Conservation (phyloP, 352 stramenopile genomes). For the Globisporangium mamillatum region DNA sequence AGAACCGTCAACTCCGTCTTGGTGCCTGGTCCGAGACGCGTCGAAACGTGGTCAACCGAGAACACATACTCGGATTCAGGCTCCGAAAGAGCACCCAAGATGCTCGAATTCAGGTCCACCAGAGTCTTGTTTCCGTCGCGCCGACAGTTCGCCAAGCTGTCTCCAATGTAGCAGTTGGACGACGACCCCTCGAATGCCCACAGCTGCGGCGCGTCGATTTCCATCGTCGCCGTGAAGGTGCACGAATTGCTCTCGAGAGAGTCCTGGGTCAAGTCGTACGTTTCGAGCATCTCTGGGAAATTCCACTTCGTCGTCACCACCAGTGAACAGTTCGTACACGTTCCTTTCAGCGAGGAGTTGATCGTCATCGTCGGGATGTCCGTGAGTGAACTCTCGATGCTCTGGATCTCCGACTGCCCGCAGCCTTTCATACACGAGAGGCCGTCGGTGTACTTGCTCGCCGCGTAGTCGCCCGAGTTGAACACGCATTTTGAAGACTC, state of each 20-base stretch:
- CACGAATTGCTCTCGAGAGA: constrained; percentile 38
- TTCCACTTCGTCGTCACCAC: constrained; percentile 56
- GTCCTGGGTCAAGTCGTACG: constrained; percentile 49
- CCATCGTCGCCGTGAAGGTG: constrained; percentile 47
- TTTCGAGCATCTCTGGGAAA: constrained; percentile 66
- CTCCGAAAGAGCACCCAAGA: constrained; percentile 36
- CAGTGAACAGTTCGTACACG: constrained; percentile 66
- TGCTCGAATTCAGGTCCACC: constrained; percentile 37
- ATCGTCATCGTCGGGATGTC: constrained; percentile 48
- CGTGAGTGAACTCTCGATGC: constrained; percentile 43
- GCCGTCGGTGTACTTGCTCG: constrained; percentile 35
- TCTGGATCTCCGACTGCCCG: constrained; percentile 37
- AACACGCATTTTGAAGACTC: constrained; percentile 47
- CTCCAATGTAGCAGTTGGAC: constrained; percentile 37
- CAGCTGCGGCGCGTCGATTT: constrained; percentile 48
- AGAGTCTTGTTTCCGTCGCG: constrained; percentile 57
- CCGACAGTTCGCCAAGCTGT: constrained; percentile 34
- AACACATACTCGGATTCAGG: constrained; percentile 47
- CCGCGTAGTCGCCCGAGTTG: constrained; percentile 24
- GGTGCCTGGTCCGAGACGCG: constrained; percentile 49
- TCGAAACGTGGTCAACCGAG: constrained; percentile 56
- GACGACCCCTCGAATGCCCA: constrained; percentile 45
- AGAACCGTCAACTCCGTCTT: constrained; percentile 55
- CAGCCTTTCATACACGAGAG: constrained; percentile 55
- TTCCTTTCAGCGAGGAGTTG: constrained; percentile 58